phyloP scores from a whole-genome alignment of 106 monocot species.

The Apostasia ramifera region DNA sequence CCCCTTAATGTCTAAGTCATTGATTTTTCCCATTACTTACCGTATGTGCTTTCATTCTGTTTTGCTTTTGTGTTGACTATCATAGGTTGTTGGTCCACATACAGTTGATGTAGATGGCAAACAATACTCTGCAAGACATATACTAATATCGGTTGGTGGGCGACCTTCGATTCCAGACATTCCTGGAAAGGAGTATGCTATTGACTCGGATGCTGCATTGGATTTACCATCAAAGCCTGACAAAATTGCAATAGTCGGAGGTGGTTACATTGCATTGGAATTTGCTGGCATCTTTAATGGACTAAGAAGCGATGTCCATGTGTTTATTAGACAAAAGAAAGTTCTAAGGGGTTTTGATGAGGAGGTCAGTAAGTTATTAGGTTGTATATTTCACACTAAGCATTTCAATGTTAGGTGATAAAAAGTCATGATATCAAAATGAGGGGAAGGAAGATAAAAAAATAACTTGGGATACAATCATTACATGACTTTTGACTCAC shows the following conservation, averaged over 20 bases:
- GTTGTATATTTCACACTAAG: background rate
- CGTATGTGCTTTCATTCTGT: no score
- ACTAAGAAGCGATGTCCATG: slow-evolving; percentile 84
- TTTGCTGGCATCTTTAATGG: slow-evolving; percentile 99
- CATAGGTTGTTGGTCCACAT: slow-evolving; percentile 87
- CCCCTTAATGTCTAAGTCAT: background rate
- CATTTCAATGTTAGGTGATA: no score
- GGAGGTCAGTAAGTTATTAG: slow-evolving; percentile 45
- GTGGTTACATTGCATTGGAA: slow-evolving; percentile 96
- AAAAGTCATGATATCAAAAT: no score
- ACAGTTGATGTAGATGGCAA: slow-evolving; percentile 94
- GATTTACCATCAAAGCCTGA: slow-evolving; percentile 78
- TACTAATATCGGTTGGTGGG: slow-evolving; percentile 91
- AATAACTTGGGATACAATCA: no score
- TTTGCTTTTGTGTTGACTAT: background rate
- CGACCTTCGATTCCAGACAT: slow-evolving; percentile 81
- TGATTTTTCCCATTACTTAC: background rate
- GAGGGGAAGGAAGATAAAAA: no score
- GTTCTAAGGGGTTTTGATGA: slow-evolving; percentile 97
- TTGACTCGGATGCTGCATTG: slow-evolving; percentile 91
- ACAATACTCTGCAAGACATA: slow-evolving; percentile 73
- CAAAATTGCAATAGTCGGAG: slow-evolving; percentile 97
- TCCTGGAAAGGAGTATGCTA: slow-evolving; percentile 86
- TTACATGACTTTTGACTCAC: no score
- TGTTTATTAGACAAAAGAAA: slow-evolving; percentile 97